A percentile compares a stretch with the other conserved stretches of the same genome.
These are phyloP conservation scores for Corymbia citriodora DNA, from an alignment of 441 rosid genomes.

Conservation along the genomic window DNA sequence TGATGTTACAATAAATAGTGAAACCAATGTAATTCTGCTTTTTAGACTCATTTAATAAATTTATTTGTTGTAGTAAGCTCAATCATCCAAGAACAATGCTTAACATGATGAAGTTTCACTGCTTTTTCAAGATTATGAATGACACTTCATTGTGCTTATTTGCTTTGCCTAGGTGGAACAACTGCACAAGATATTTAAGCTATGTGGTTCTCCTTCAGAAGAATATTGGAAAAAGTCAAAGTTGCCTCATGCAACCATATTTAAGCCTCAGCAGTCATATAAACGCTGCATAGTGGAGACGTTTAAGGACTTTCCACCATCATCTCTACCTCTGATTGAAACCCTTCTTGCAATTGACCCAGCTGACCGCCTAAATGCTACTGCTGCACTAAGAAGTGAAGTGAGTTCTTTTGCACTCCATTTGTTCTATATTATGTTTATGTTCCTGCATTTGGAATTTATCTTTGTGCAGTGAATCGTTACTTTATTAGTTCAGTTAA, in stretches of 20 bases:
- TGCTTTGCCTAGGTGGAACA: constrained; percentile 46
- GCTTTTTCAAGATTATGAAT: not conserved
- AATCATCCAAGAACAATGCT: not conserved
- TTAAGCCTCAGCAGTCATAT: constrained; percentile 53
- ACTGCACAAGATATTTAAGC: constrained; percentile 57
- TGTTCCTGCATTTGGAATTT: not conserved
- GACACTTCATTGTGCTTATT: not conserved
- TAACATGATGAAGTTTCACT: not conserved
- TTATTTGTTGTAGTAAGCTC: not conserved
- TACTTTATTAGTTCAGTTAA: not conserved
- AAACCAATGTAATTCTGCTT: not conserved
- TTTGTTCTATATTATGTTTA: not conserved
- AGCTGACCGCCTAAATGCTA: constrained; percentile 42
- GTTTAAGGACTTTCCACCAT: constrained; percentile 45
- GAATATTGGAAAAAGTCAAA: constrained; percentile 66
- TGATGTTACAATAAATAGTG: not conserved
- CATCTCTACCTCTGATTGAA: constrained; percentile 51
- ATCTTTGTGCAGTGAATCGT: not conserved
- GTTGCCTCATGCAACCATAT: constrained; percentile 55
- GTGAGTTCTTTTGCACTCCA: constrained; percentile 20
- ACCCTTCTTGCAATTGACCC: constrained; percentile 60
- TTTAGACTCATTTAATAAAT: not conserved
- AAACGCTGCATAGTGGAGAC: constrained; percentile 43
- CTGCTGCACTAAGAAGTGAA: constrained; percentile 51
- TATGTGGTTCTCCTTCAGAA: constrained; percentile 66